These are phyloP conservation scores for Fonsecaea pedrosoi DNA, from an alignment of 2,329 filamentous ascomycete species.

Conservation along the genomic window DNA sequence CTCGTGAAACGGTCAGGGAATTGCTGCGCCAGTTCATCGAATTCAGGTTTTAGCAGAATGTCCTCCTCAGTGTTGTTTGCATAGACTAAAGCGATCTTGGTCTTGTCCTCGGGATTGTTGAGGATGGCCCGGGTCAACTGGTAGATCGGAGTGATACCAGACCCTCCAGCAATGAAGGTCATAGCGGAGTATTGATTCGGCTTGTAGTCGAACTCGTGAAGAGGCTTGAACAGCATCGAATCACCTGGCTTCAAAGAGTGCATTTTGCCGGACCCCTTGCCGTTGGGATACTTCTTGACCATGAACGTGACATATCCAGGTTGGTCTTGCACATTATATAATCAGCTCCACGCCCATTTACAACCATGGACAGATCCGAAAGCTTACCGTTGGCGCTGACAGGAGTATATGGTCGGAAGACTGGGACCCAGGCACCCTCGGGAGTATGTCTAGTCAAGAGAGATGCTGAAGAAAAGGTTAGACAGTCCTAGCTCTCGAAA, in stretches of 20 bases:
- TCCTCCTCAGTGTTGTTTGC: conserved; percentile 71
- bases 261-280: conserved; percentile 69
- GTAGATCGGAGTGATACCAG: conserved; percentile 74
- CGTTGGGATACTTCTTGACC: conserved; percentile 72
- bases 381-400: conserved; percentile 59
- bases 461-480: conserved; percentile 51
- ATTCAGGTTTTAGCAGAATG: conserved; percentile 63
- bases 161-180: conserved; percentile 73
- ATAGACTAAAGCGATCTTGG: conserved; percentile 69
- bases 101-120: conserved; percentile 66
- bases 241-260: conserved; percentile 70
- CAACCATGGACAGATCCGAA: background rate
- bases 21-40: conserved; percentile 58
- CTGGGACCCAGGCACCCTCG: conserved; percentile 63
- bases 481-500: background rate
- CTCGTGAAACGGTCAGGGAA: conserved; percentile 64
- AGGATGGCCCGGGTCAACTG: conserved; percentile 69
- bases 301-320: conserved; percentile 68
- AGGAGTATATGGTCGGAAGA: conserved; percentile 71
- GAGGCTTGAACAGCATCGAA: conserved; percentile 63
- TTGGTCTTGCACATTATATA: conserved; percentile 52
- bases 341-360: conserved; percentile 19
- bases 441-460: conserved; percentile 68
- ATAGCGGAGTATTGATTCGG: conserved; percentile 57
- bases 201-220: conserved; percentile 63